phyloP scores from a whole-genome alignment of 1,284 basidiomycete species.

The Takashimella tepidaria region DNA sequence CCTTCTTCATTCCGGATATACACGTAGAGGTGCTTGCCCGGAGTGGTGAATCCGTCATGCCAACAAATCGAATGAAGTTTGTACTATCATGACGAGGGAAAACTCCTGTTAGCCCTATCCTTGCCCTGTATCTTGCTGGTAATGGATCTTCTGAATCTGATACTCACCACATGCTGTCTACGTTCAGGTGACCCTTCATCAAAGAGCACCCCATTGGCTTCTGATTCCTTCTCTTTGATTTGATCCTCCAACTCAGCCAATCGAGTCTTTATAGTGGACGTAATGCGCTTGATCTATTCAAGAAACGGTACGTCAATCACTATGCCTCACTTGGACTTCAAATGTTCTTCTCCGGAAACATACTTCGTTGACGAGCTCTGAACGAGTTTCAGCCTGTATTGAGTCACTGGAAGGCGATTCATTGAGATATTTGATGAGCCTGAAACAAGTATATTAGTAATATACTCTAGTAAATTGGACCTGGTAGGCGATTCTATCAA shows the following conservation, averaged over 20 bases:
- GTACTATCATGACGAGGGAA: too few relatives aligned
- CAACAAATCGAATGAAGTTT: constrained; percentile 30
- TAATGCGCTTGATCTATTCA: constrained; percentile 11
- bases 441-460: neutral
- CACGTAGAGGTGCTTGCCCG: constrained; percentile 31
- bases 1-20: constrained; percentile 28
- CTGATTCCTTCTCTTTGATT: constrained; percentile 20
- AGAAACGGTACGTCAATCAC: too few relatives aligned
- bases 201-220: constrained; percentile 20
- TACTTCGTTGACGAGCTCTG: constrained; percentile 33
- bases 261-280: constrained; percentile 15
- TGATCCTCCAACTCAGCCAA: constrained; percentile 20
- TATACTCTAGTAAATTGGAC: neutral
- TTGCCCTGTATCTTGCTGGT: too few relatives aligned
- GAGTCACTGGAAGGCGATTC: constrained; percentile 10
- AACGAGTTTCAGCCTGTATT: constrained; percentile 13
- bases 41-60: constrained; percentile 37
- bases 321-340: neutral
- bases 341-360: neutral
- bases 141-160: too few relatives aligned
- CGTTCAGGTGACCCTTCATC: constrained; percentile 5
- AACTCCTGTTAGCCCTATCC: too few relatives aligned
- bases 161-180: neutral
- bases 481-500: neutral
- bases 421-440: constrained; percentile 22